Conservation (phyloP, 495 filamentous ascomycete genomes). For the Aspergillus biplanus region DNA sequence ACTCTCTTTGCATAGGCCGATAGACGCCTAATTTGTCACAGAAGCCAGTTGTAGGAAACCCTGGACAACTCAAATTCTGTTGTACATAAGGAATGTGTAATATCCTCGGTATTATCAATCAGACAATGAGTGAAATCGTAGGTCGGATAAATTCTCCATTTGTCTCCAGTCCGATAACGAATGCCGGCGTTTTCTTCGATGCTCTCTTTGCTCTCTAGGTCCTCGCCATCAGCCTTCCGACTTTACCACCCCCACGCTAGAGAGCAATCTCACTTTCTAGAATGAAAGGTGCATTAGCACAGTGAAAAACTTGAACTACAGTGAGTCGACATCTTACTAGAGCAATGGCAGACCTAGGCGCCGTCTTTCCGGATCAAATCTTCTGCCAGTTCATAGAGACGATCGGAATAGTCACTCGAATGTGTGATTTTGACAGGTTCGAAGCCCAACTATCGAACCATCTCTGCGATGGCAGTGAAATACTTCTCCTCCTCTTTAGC, state of each 20-base stretch:
- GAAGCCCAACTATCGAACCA: background rate
- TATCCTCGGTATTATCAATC: constrained; percentile 80
- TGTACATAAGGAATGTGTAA: constrained; percentile 82
- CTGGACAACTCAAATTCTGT: constrained; percentile 77
- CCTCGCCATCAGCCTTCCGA: background rate
- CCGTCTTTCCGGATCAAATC: constrained; percentile 4
- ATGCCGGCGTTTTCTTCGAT: constrained; percentile 45
- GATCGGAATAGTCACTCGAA: constrained; percentile 9
- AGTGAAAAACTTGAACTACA: background rate
- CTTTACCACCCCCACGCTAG: constrained; percentile 61
- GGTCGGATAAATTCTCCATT: constrained; percentile 84
- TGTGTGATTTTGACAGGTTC: constrained; percentile 1
- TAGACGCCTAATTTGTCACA: constrained; percentile 71
- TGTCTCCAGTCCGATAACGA: constrained; percentile 71
- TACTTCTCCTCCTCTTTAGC: constrained; percentile 12
- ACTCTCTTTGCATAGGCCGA: constrained; percentile 83
- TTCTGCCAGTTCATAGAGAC: constrained; percentile 7
- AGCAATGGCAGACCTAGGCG: background rate
- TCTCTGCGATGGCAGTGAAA: constrained; percentile 4
- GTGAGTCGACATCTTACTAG: background rate
- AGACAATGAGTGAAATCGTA: constrained; percentile 59
- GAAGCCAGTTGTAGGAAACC: constrained; percentile 86
- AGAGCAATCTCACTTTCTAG: constrained; percentile 64
- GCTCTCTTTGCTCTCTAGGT: constrained; percentile 7
- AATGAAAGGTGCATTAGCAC: background rate